Percentiles rank a stretch among this genome's conserved stretches.
Conservation (phyloP, 2,329 filamentous ascomycete genomes). For the Aureobasidium zeae region DNA sequence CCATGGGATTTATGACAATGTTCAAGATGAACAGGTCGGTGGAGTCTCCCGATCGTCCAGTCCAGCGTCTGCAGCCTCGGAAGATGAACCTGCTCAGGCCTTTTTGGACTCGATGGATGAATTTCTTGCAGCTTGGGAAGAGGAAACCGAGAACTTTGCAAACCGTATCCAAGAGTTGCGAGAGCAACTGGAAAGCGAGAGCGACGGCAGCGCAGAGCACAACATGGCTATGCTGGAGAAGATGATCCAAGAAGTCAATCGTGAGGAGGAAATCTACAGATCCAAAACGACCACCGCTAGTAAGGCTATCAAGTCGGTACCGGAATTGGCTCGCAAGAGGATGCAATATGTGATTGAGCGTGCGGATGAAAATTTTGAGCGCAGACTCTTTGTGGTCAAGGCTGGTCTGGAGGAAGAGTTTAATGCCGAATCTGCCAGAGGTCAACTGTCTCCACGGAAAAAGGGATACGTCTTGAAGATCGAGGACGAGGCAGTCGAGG, state of each 20-base stretch:
- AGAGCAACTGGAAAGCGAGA: neutral
- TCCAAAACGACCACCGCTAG: constrained; percentile 1
- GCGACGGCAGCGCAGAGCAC: neutral
- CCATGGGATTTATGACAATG: too few species aligned
- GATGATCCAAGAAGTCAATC: constrained; percentile 2
- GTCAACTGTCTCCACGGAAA: neutral
- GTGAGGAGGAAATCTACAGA: constrained; percentile 3
- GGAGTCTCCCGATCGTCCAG: neutral
- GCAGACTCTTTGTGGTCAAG: neutral
- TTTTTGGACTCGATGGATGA: constrained; percentile 6
- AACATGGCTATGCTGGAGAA: constrained; percentile 5
- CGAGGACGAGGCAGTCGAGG: neutral
- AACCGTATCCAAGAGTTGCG: neutral
- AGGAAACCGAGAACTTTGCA: constrained; percentile 1
- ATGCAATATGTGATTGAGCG: constrained; percentile 4
- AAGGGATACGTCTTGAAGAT: neutral
- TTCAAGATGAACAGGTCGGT: neutral
- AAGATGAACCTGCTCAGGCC: constrained; percentile 1
- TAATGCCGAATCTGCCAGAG: constrained; percentile 6
- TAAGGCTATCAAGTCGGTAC: neutral
- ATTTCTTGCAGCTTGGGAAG: constrained; percentile 5
- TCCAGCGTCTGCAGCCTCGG: neutral
- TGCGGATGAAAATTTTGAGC: constrained; percentile 3
- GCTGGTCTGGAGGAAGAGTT: neutral
- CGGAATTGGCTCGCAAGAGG: neutral